Base-by-base conservation (phyloP, 306 rosid genomes). In the Fagus crenata region DNA sequence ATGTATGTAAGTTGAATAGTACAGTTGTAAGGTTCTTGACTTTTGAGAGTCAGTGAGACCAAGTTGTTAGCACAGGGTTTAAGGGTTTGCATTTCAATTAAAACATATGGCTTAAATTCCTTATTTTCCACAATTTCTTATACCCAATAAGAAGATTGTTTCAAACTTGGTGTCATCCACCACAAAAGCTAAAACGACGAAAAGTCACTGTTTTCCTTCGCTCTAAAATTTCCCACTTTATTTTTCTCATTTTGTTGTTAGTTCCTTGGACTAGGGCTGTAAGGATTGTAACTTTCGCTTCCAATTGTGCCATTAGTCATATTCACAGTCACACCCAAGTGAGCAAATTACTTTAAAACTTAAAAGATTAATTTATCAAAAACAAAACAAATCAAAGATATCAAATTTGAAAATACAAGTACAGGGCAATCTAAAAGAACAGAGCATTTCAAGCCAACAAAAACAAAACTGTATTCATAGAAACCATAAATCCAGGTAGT, bases 171-270 rank as follows among this genome's bases (percentile, higher is more conserved):
- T 53, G 28, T 53, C 22, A 53, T 5, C 35, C 12, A 39, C 28
- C 11, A 5, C 42, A 17, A 65, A 3, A 63, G 5, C n/a, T 49
- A 39, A 37, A 37, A 65, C 49, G 49, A 65, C 49, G 71, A 65
- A 65, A 65, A 65, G 51, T 28, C 31, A 61, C 71, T 15, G 71
- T 46, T 36, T 42, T 43, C 28, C 49, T 65, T 36, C 15, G 70
- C 49, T 37, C n/a, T 4, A 13, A 65, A 37, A 33, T n/a, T 65
- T 65, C 40, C 14, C 49, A 65, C 12, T 65, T 65, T 49, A 5
- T 36, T 36, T 65, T 7, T n/a, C 28, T 39, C 49, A 28, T 7
- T 17, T 65, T 28, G 13, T 17, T 6, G 12, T 65, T 17, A 65
- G 71, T 65, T 65, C 46, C 40, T 4, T 3, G 32, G 71, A 65